phyloP scores from a whole-genome alignment of 257 asterid species.

The Capsicum chinense region DNA sequence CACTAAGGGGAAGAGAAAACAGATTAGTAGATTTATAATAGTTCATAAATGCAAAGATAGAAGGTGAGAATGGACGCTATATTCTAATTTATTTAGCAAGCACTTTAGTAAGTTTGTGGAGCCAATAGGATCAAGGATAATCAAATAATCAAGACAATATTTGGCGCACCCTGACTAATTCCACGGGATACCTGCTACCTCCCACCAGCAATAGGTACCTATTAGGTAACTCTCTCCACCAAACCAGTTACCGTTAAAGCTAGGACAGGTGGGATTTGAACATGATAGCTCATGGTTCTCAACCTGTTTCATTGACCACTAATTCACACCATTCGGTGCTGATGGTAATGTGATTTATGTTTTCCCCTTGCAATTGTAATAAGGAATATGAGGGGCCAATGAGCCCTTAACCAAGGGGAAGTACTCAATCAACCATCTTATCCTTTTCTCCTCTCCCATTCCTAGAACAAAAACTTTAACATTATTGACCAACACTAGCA shows the following conservation, averaged over 20 bases:
- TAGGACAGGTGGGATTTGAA: no score
- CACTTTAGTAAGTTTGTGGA: neutral
- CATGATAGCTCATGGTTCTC: no score
- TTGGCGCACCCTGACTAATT: no score
- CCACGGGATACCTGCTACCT: no score
- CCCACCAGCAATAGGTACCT: no score
- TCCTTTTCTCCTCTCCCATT: neutral
- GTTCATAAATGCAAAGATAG: slow-evolving; percentile 17
- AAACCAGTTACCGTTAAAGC: no score
- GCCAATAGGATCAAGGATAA: neutral
- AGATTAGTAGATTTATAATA: slow-evolving; percentile 21
- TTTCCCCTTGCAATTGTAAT: neutral
- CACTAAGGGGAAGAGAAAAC: slow-evolving; percentile 48
- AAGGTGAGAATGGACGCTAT: neutral
- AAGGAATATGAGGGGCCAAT: neutral
- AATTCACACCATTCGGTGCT: neutral
- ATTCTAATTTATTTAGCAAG: slow-evolving; percentile 1
- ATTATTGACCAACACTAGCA: neutral
- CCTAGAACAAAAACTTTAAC: neutral
- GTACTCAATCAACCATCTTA: neutral
- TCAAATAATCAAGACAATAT: neutral
- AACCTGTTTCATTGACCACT: no score
- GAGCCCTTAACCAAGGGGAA: slow-evolving; percentile 5
- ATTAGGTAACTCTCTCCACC: no score
- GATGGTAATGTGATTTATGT: neutral